Evolutionary conservation across 306 rosid species (phyloP).

Genomic region (Trifolium dubium): DNA sequence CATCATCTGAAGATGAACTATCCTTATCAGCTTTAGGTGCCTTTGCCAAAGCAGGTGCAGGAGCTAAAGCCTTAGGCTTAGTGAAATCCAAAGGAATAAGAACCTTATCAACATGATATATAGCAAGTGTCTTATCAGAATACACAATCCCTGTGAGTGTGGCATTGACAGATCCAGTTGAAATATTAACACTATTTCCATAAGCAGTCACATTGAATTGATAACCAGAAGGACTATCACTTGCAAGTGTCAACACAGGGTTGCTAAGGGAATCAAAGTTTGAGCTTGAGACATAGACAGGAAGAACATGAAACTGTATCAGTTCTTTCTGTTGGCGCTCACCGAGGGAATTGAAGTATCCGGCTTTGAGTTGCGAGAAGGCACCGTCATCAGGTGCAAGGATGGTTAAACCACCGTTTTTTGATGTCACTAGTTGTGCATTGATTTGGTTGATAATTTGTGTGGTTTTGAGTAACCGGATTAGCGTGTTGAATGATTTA

Average conservation of each 20-base stretch:
- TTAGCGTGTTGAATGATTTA: slow-evolving; percentile 51
- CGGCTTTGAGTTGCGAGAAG: slow-evolving; percentile 59
- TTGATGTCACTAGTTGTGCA: slow-evolving; percentile 54
- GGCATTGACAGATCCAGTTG: slow-evolving; percentile 64
- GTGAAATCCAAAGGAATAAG: slow-evolving; percentile 62
- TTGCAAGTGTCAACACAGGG: slow-evolving; percentile 65
- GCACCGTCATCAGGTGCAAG: slow-evolving; percentile 64
- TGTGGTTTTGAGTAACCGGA: slow-evolving; percentile 66
- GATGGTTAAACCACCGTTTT: slow-evolving; percentile 54
- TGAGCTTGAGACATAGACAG: slow-evolving; percentile 55
- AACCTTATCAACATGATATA: slow-evolving; percentile 65
- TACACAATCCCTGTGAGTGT: slow-evolving; percentile 66
- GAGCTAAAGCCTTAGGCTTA: slow-evolving; percentile 53
- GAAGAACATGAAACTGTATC: slow-evolving; percentile 65
- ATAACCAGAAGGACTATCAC: slow-evolving; percentile 50
- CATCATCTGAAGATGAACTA: slow-evolving; percentile 42
- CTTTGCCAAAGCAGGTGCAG: slow-evolving; percentile 50
- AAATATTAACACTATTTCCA: slow-evolving; percentile 62
- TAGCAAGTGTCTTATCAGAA: slow-evolving; percentile 60
- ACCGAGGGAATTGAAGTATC: slow-evolving; percentile 57
- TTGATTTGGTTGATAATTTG: slow-evolving; percentile 63
- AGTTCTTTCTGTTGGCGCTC: slow-evolving; percentile 58
- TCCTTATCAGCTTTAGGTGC: slow-evolving; percentile 54
- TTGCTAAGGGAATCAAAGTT: slow-evolving; percentile 69
- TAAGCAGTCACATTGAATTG: slow-evolving; percentile 67